Evolutionary conservation across 768 basidiomycete genomes (phyloP), one percentile per base, ranked within the genome.

Genomic region (Trametes elegans): DNA sequence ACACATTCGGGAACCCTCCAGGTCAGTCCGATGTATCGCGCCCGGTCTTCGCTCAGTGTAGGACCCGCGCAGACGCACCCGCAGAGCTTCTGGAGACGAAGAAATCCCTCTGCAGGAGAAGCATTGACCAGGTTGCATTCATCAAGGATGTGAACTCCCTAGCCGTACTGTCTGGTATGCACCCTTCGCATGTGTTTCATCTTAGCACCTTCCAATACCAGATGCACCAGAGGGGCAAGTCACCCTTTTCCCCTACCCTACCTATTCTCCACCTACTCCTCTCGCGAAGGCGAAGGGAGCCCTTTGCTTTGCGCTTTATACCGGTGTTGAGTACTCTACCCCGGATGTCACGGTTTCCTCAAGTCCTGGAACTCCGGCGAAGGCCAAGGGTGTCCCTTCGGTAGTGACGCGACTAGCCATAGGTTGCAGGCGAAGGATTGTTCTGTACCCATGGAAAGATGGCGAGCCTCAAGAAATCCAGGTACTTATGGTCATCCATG

Each of bases 51-150:
- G 38, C 32, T 61, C 29, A 43, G 31, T 43, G 19, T 24, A 7
- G 53, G 54, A 34, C 23, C 42, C 23, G 73, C 67, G 18, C 65
- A 60, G 70, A 74, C 26, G 66, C 66, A 18, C 47, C 45, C 23
- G 65, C 77, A 0, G 73, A 76, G 34, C 69, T 83, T 1, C 72
- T 85, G 4, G 88, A 91, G 63, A 77, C 78, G 27, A 90, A 79
- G 81, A 87, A 85, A 63, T 74, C 70, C 11, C 66, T 93, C 29
- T 76, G 82, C 24, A 74, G 82, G 61, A 83, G 79, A 64, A 76
- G 89, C 13, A 88, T 99, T 38, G 96, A 98, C 51, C 93, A 95
- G 66, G 74, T 99, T 3, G 91, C 87, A 0, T 88, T 85, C 49
- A 79, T 98, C 59, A 85, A 85, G 58, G 90, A 93, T 62, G 80